These are phyloP conservation scores for Suillus brevipes DNA, from an alignment of 768 basidiomycete genomes.

Conservation along the genomic window DNA sequence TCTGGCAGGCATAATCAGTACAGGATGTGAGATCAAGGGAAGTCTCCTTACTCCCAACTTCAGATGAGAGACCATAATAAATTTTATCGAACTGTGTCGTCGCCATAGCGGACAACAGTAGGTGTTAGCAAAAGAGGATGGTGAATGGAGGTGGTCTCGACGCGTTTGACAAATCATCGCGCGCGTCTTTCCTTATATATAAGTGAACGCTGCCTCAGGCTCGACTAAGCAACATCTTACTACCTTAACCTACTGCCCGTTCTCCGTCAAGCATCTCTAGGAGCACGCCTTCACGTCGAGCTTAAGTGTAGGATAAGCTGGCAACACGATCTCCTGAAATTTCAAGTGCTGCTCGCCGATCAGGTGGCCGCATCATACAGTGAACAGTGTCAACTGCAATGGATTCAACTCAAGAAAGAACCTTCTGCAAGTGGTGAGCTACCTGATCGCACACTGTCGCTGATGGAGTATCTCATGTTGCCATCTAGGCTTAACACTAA, in stretches of 20 bases:
- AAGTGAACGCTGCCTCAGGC: neutral
- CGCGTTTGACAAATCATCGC: constrained; percentile 37
- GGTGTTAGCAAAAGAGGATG: constrained; percentile 11
- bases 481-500: constrained; percentile 88
- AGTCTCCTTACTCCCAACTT: constrained; percentile 75
- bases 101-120: constrained; percentile 38
- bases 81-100: constrained; percentile 86
- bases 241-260: neutral
- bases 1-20: constrained; percentile 44
- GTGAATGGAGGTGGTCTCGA: constrained; percentile 24
- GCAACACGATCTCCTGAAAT: neutral
- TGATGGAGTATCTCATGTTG: constrained; percentile 5
- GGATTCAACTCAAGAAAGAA: constrained; percentile 61
- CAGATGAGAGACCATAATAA: constrained; percentile 69
- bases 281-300: neutral
- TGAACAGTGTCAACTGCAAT: constrained; percentile 14
- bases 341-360: neutral
- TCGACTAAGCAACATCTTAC: neutral
- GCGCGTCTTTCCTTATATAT: constrained; percentile 12
- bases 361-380: neutral
- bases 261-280: neutral
- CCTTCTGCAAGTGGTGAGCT: constrained; percentile 87
- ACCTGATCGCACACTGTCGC: neutral
- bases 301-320: neutral
- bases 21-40: neutral